phyloP scores from a whole-genome alignment of 805 yeast species.

The Cyberlindnera euphorbiiphila region DNA sequence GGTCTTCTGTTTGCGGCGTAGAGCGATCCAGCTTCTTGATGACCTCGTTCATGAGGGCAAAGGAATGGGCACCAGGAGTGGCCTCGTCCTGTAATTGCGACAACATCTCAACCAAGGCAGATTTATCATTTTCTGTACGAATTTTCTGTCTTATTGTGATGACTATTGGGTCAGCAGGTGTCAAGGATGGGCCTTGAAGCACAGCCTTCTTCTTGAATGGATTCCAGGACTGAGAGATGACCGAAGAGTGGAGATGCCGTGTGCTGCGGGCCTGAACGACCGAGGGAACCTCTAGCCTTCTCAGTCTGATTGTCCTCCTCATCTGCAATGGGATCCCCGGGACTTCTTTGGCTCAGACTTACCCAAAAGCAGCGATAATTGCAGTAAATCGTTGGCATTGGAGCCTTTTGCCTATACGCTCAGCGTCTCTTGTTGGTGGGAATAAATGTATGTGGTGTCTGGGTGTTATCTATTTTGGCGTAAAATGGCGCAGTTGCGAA shows the following conservation, averaged over 20 bases:
- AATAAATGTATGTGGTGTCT: too few relatives aligned
- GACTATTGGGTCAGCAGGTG: slow-evolving; percentile 5
- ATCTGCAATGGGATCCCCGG: too few relatives aligned
- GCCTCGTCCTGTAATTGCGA: slow-evolving; percentile 1
- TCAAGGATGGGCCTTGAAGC: slow-evolving; percentile 2
- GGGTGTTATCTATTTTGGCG: too few relatives aligned
- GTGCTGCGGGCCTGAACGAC: not conserved
- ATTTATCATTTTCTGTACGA: not conserved
- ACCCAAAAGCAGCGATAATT: too few relatives aligned
- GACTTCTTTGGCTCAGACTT: too few relatives aligned
- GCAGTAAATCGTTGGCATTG: too few relatives aligned
- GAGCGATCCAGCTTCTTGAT: slow-evolving; percentile 17
- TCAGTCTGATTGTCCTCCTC: too few relatives aligned
- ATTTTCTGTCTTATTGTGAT: slow-evolving; percentile 9
- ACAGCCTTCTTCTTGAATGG: slow-evolving; percentile 10
- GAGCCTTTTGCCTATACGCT: too few relatives aligned
- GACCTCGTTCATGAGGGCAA: slow-evolving; percentile 16
- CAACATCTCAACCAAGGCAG: slow-evolving; percentile 4
- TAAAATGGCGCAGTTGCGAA: too few relatives aligned
- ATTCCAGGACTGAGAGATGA: slow-evolving; percentile 11
- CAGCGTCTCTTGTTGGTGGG: too few relatives aligned
- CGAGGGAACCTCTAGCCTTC: too few relatives aligned
- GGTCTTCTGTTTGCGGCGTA: not conserved
- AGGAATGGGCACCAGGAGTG: slow-evolving; percentile 6
- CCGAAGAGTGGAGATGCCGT: slow-evolving; percentile 1